Evolutionary conservation across 2,329 filamentous ascomycete species (phyloP).

Genomic region (Aspergillus brasiliensis): DNA sequence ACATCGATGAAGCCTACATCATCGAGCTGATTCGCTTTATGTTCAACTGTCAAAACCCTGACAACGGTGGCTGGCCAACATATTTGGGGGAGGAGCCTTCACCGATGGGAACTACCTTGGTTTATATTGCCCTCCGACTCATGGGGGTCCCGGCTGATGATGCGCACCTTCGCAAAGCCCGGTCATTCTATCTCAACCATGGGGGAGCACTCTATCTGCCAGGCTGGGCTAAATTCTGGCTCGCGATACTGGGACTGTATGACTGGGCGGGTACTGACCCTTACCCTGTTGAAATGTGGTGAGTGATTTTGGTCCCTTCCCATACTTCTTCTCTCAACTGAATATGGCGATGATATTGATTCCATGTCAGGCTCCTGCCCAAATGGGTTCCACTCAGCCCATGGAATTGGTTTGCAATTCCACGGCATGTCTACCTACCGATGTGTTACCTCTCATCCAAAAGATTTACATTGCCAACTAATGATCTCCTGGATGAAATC

Average conservation of each 20-base stretch:
- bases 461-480: slow-evolving; percentile 3
- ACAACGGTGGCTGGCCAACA: slow-evolving; percentile 11
- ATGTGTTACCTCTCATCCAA: slow-evolving; percentile 10
- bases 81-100: slow-evolving; percentile 2
- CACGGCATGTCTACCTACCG: slow-evolving; percentile 5
- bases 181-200: not conserved
- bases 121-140: slow-evolving; percentile 10
- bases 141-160: slow-evolving; percentile 5
- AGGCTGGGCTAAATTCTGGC: slow-evolving; percentile 16
- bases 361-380: slow-evolving; percentile 1
- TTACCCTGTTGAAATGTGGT: slow-evolving; percentile 8
- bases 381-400: slow-evolving; percentile 9
- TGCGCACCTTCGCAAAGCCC: not conserved
- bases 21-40: slow-evolving; percentile 5
- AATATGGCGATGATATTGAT: not conserved
- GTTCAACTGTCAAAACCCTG: not conserved
- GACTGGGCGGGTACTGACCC: slow-evolving; percentile 12
- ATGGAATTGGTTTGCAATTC: slow-evolving; percentile 13
- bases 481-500: not conserved
- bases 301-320: not conserved
- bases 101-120: slow-evolving; percentile 6
- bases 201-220: slow-evolving; percentile 2
- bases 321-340: not conserved
- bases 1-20: not conserved
- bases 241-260: slow-evolving; percentile 9